A percentile compares a stretch with the other conserved stretches of the same genome.
Conservation (phyloP, 805 yeast genomes). For the Zygoascus ofunaensis region DNA sequence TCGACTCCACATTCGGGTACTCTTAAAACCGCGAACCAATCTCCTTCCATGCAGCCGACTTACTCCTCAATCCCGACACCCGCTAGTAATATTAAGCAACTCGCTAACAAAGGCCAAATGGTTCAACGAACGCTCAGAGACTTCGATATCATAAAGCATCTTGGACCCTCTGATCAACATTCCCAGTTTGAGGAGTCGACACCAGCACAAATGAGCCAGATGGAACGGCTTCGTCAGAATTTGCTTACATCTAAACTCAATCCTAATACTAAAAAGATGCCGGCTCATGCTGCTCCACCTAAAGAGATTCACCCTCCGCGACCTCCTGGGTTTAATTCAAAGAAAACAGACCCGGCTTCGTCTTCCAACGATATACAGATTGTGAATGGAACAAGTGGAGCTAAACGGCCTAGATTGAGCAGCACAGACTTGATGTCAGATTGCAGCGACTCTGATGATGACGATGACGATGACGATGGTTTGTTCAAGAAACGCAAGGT, state of each 20-base stretch:
- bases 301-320: constrained; percentile 39
- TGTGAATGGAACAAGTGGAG: constrained; percentile 16
- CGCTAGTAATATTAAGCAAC: too few relatives aligned
- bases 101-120: background rate
- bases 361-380: constrained; percentile 20
- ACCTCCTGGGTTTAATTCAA: constrained; percentile 40
- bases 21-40: too few relatives aligned
- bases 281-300: background rate
- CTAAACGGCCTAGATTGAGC: background rate
- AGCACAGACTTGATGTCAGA: constrained; percentile 4
- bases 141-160: too few relatives aligned
- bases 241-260: constrained; percentile 6
- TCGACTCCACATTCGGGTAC: too few relatives aligned
- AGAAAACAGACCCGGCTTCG: background rate
- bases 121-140: too few relatives aligned
- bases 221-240: constrained; percentile 17
- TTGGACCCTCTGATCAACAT: too few relatives aligned
- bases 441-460: constrained; percentile 34
- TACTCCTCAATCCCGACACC: too few relatives aligned
- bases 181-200: too few relatives aligned
- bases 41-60: too few relatives aligned
- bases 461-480: constrained; percentile 33
- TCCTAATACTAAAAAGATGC: constrained; percentile 7
- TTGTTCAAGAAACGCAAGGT: constrained; percentile 28
- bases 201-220: constrained; percentile 7